Evolutionary conservation across 495 filamentous ascomycete species (phyloP).

Genomic region (Margaritispora aquatica): DNA sequence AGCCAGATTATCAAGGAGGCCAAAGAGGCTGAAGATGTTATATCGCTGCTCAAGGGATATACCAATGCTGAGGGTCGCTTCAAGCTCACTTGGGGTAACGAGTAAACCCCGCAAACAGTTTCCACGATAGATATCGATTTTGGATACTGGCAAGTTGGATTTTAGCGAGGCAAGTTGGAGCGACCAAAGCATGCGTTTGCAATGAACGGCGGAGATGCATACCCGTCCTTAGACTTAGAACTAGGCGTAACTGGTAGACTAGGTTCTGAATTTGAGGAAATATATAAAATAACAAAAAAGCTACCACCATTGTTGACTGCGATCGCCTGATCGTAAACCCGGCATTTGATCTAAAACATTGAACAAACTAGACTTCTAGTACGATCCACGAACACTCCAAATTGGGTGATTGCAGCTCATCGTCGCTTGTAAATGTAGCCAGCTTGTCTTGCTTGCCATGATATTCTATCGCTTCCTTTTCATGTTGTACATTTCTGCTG

Average conservation of each 20-base stretch:
- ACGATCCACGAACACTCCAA: not conserved
- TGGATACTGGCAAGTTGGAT: too few species aligned
- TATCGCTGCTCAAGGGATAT: slow-evolving; percentile 66
- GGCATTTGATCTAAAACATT: too few species aligned
- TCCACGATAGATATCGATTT: not conserved
- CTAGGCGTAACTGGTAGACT: not conserved
- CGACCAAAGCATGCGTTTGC: too few species aligned
- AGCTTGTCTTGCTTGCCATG: not conserved
- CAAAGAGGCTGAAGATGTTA: slow-evolving; percentile 60
- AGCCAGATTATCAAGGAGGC: slow-evolving; percentile 74
- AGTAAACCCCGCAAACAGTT: not conserved
- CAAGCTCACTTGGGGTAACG: slow-evolving; percentile 68
- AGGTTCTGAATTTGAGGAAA: too few species aligned
- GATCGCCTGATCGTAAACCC: too few species aligned
- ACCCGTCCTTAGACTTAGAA: not conserved
- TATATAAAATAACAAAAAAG: too few species aligned
- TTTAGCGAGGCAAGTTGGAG: too few species aligned
- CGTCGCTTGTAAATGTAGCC: too few species aligned
- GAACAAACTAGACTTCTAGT: too few species aligned
- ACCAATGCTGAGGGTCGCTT: slow-evolving; percentile 64
- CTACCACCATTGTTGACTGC: too few species aligned
- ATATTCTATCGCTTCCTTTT: slow-evolving; percentile 7
- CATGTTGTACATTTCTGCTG: slow-evolving; percentile 10
- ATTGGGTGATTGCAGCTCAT: not conserved
- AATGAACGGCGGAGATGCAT: too few species aligned